Evolutionary conservation across 345 rosid species (phyloP).

Genomic region (Geranium rotundifolium): DNA sequence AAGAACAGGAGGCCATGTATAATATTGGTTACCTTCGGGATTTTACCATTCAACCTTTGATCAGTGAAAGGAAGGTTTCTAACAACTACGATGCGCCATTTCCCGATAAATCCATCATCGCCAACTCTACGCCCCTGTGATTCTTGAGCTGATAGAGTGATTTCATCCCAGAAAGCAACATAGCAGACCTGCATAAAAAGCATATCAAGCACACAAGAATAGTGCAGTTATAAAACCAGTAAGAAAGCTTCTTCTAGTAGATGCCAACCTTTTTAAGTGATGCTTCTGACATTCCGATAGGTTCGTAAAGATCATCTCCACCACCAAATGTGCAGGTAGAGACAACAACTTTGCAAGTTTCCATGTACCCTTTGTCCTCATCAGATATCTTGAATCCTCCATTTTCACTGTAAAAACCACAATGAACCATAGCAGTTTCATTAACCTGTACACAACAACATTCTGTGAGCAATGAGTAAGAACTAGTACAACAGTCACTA

Average conservation of each 20-base stretch:
- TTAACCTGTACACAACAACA: constrained; percentile 39
- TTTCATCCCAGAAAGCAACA: constrained; percentile 92
- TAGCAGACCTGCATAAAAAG: constrained; percentile 68
- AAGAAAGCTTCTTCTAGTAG: constrained; percentile 7
- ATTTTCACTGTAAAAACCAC: constrained; percentile 71
- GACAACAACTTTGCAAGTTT: constrained; percentile 50
- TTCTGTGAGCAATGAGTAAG: constrained; percentile 7
- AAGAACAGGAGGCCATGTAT: too few relatives aligned
- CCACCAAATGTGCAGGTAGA: constrained; percentile 97
- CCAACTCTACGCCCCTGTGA: constrained; percentile 44
- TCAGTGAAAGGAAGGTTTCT: constrained; percentile 73
- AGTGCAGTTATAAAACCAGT: constrained; percentile 5
- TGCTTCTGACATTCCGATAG: constrained; percentile 70
- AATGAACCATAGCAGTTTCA: constrained; percentile 51
- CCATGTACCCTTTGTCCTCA: constrained; percentile 58
- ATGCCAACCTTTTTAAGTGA: constrained; percentile 58
- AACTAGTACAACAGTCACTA: constrained; percentile 1
- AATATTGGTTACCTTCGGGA: constrained; percentile 99
- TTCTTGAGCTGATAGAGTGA: constrained; percentile 66
- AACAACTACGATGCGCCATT: constrained; percentile 78
- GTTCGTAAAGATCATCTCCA: constrained; percentile 91
- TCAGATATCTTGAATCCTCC: constrained; percentile 68
- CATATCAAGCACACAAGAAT: constrained; percentile 6
- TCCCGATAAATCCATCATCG: constrained; percentile 50
- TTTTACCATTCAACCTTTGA: constrained; percentile 93